Evolutionary conservation across 2,329 filamentous ascomycete species (phyloP).

Genomic region (Verticillium tricorpus): DNA sequence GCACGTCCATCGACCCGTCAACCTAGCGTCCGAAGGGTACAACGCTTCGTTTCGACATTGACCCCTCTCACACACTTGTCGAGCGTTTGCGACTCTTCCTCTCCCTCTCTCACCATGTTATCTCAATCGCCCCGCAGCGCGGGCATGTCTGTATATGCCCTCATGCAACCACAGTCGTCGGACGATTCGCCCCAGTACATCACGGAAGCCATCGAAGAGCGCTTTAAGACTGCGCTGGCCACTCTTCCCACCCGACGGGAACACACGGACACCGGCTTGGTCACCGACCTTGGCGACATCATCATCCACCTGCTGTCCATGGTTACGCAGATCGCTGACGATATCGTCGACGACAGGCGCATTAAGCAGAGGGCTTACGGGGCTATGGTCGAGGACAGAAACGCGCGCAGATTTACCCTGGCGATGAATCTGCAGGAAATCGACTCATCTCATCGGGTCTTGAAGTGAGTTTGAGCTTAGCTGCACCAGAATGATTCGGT

Average conservation of each 20-base stretch:
- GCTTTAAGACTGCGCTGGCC: background rate
- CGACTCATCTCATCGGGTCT: background rate
- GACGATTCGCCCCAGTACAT: background rate
- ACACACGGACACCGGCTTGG: background rate
- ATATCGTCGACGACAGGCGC: background rate
- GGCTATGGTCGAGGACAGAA: background rate
- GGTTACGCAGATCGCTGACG: background rate
- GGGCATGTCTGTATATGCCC: background rate
- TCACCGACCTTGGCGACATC: constrained; percentile 1
- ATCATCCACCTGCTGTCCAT: constrained; percentile 1
- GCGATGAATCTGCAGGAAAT: background rate
- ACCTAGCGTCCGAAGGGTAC: background rate
- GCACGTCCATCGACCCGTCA: background rate
- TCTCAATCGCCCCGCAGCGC: background rate
- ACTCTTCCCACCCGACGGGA: background rate
- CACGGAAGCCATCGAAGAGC: background rate
- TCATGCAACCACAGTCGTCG: background rate
- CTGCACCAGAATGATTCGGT: background rate
- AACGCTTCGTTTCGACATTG: background rate
- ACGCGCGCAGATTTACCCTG: background rate
- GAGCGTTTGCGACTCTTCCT: background rate
- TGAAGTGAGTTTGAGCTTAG: background rate
- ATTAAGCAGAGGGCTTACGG: background rate
- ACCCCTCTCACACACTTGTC: too few species aligned
- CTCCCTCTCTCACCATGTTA: background rate